Percentiles rank a stretch among this genome's conserved stretches.
These are phyloP conservation scores for Pleurotus djamor DNA, from an alignment of 768 basidiomycete species.

Conservation along the genomic window DNA sequence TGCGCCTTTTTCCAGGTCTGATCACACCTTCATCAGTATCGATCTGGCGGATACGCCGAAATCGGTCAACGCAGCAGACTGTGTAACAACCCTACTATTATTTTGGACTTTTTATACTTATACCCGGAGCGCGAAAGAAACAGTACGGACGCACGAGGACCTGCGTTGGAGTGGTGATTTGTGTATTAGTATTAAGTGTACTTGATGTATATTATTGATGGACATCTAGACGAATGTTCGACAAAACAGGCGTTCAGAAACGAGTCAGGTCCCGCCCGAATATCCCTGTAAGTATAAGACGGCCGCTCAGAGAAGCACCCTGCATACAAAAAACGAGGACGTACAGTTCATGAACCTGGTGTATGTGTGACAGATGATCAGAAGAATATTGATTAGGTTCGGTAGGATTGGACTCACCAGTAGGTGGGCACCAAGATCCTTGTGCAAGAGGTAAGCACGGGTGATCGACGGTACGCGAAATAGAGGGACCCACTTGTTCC, in stretches of 20 bases:
- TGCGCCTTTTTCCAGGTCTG: neutral
- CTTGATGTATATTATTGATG: neutral
- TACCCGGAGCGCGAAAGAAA: too few species aligned
- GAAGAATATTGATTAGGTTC: neutral
- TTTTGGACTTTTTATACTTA: too few species aligned
- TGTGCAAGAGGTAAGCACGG: neutral
- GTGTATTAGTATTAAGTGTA: neutral
- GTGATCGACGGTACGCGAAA: neutral
- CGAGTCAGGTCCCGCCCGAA: conserved; percentile 74
- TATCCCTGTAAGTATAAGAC: conserved; percentile 45
- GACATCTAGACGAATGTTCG: too few species aligned
- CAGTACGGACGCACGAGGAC: neutral
- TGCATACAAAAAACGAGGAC: conserved; percentile 13
- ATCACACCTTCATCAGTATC: neutral
- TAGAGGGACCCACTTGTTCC: conserved; percentile 57
- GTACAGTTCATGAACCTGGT: conserved; percentile 70
- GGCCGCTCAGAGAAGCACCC: neutral
- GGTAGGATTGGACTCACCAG: conserved; percentile 37
- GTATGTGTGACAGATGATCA: too few species aligned
- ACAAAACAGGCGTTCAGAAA: conserved; percentile 33
- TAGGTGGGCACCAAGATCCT: conserved; percentile 69
- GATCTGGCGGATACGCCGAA: conserved; percentile 3
- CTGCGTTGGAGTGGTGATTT: neutral
- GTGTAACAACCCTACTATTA: neutral
- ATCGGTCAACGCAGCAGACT: conserved; percentile 4